These are phyloP conservation scores for Escallonia herrerae DNA, from an alignment of 129 eudicot species.

Conservation along the genomic window DNA sequence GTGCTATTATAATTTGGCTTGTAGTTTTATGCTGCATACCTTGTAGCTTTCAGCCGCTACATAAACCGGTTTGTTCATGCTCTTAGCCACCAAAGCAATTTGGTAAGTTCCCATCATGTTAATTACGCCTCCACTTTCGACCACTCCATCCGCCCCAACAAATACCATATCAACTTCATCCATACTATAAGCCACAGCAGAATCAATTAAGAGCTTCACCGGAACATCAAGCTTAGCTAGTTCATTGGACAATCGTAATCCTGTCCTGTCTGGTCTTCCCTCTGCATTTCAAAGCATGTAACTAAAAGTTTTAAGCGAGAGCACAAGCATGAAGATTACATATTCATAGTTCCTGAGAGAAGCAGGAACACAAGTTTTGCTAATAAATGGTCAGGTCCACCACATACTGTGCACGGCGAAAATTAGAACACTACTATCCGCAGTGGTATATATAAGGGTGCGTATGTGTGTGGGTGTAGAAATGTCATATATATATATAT, in stretches of 20 bases:
- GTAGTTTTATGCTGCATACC: constrained; percentile 20
- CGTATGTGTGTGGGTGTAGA: too few species aligned
- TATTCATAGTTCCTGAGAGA: neutral
- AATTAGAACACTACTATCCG: too few species aligned
- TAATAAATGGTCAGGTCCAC: neutral
- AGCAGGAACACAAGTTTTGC: neutral
- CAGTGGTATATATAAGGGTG: too few species aligned
- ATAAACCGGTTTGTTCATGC: constrained; percentile 93
- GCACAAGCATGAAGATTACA: neutral
- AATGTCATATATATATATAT: too few species aligned
- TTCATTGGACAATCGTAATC: constrained; percentile 81
- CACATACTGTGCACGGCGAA: neutral
- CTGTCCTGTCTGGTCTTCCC: constrained; percentile 97
- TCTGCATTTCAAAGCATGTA: constrained; percentile 42
- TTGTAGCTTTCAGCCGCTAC: constrained; percentile 99
- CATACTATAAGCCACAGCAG: constrained; percentile 96
- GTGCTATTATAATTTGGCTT: too few species aligned
- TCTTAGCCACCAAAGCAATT: constrained; percentile 84
- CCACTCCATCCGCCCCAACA: constrained; percentile 98
- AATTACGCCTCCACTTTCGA: constrained; percentile 94
- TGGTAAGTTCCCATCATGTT: constrained; percentile 99
- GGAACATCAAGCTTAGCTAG: constrained; percentile 96
- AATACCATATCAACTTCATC: constrained; percentile 98
- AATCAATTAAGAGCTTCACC: constrained; percentile 85
- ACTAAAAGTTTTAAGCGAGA: neutral